These are phyloP conservation scores for Scedosporium aurantiacum DNA, from an alignment of 2,329 filamentous ascomycete genomes.

Conservation along the genomic window DNA sequence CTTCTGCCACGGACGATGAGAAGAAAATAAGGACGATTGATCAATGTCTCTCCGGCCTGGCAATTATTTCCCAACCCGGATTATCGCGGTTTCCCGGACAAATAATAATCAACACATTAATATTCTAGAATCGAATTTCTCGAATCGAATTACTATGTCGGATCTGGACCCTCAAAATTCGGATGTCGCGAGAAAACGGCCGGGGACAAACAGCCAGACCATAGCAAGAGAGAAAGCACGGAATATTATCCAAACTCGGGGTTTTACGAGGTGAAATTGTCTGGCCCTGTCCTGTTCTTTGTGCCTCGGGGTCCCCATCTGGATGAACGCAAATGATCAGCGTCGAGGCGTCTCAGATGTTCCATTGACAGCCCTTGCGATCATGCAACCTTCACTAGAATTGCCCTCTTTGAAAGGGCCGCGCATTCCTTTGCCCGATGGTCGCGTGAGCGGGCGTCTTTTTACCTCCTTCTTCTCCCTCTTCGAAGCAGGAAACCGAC, in stretches of 20 bases:
- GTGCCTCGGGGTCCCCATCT: not conserved
- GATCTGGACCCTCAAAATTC: no score
- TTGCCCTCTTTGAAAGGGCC: not conserved
- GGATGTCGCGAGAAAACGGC: no score
- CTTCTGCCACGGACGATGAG: not conserved
- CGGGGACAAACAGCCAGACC: no score
- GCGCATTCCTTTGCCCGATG: not conserved
- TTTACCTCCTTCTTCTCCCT: not conserved
- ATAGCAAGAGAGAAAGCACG: no score
- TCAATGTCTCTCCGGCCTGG: not conserved
- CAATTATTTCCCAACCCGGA: not conserved
- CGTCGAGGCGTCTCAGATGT: not conserved
- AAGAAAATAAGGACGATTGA: not conserved
- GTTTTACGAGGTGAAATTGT: not conserved
- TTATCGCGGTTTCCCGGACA: not conserved
- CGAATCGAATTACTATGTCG: no score
- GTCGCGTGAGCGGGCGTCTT: not conserved
- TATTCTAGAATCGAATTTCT: not conserved
- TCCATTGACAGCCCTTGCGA: not conserved
- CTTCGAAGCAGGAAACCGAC: not conserved
- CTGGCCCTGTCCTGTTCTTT: not conserved
- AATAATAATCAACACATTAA: no score
- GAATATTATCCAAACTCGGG: no score
- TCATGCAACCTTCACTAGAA: not conserved
- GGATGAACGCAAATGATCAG: not conserved